A percentile compares a stretch with the other conserved stretches of the same genome.
Conservation (phyloP, 306 rosid species). For the Dalbergia cultrata region DNA sequence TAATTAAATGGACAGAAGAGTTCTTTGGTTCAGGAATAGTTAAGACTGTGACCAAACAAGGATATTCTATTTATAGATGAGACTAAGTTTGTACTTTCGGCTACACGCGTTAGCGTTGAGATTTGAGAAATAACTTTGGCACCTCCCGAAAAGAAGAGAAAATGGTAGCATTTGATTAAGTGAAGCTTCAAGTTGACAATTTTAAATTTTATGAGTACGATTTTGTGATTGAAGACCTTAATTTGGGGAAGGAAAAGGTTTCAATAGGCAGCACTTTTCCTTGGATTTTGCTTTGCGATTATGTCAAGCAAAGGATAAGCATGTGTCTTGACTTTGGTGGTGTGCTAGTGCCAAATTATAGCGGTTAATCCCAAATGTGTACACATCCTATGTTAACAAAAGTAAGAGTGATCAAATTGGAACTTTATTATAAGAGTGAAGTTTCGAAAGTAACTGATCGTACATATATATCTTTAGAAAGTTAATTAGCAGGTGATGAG, state of each 20-base stretch:
- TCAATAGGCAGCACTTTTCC: slow-evolving; percentile 7
- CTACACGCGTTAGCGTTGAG: slow-evolving; percentile 39
- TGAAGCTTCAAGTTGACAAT: slow-evolving; percentile 26
- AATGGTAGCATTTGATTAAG: slow-evolving; percentile 5
- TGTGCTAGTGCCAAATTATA: background rate
- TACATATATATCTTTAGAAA: too few relatives aligned
- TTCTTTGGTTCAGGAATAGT: slow-evolving; percentile 14
- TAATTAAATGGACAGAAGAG: background rate
- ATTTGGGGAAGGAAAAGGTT: slow-evolving; percentile 30
- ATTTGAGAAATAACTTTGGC: slow-evolving; percentile 51
- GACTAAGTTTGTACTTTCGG: slow-evolving; percentile 32
- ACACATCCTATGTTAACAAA: background rate
- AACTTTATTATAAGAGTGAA: background rate
- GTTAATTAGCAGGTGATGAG: too few relatives aligned
- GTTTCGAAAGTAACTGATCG: background rate
- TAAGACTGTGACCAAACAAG: background rate
- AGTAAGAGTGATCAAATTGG: too few relatives aligned
- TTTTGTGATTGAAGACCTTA: slow-evolving; percentile 23
- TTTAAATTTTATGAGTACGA: background rate
- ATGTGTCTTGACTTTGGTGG: slow-evolving; percentile 28
- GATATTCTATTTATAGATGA: slow-evolving; percentile 6
- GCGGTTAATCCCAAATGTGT: background rate
- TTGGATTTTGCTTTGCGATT: slow-evolving; percentile 41
- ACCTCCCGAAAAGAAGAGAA: slow-evolving; percentile 37
- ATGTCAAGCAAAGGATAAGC: slow-evolving; percentile 44